Evolutionary conservation across 805 yeast genomes (phyloP), one percentile per base, ranked within the genome.

Genomic region (Saccharomycopsis schoenii): DNA sequence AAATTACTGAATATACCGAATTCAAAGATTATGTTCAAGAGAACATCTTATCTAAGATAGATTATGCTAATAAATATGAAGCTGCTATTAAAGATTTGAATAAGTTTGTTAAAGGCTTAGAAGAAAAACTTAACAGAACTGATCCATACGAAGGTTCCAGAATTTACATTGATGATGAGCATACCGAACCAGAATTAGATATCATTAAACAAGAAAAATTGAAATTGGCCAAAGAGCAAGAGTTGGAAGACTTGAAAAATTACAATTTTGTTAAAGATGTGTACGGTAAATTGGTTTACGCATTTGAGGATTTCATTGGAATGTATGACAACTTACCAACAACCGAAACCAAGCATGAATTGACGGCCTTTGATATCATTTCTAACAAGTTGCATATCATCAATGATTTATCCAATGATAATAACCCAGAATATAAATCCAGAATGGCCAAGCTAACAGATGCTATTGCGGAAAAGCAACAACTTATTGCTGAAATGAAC

Each of bases 1-100:
- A 75, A 0, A 86, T 72, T 68, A 81, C 80, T 55, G 82, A 83
- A 64, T 83, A 80, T 37, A 40, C 47, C 11, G 61, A 36, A 11
- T 47, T 63, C 1, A 63, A 61, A 55, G 37, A 61, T n/a, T 15
- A 25, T 9, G 58, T 58, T 29, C 65, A 63, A 54, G 62, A 61
- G 17, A 57, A 61, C 17, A 57, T 63, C 21, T 50, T 63, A 12
- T 42, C 61, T 19, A 63, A 63, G 42, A 63, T 63, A 40, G 65
- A 63, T 55, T 63, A 63, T 52, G 58, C 51, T n/a, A 59, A 54
- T 15, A 56, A 63, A 10, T 63, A 61, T 56, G 62, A 63, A 15
- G 52, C 42, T 15, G 64, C 61, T 11, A 43, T 59, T 36, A 60
- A 62, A 24, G n/a, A 19, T 11, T 39, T 62, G 11, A 39, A 60